These are phyloP conservation scores for Metschnikowia kofuensis DNA, from an alignment of 805 yeast genomes.

Conservation along the genomic window DNA sequence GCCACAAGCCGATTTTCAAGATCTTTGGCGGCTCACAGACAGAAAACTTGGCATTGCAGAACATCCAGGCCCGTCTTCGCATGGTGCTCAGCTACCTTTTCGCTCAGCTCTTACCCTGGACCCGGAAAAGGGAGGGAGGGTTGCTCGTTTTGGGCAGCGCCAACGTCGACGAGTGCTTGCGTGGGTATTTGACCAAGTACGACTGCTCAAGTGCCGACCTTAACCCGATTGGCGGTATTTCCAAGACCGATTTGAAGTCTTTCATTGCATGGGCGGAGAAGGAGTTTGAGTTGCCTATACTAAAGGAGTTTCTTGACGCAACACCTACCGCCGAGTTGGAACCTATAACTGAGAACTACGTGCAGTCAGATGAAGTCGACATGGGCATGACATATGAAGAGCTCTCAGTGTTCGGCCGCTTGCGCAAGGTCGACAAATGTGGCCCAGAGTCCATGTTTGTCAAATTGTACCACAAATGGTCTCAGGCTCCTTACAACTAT, in stretches of 20 bases:
- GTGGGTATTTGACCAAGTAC: slow-evolving; percentile 95
- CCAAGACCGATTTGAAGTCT: slow-evolving; percentile 85
- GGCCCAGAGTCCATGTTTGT: slow-evolving; percentile 96
- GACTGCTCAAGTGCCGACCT: slow-evolving; percentile 97
- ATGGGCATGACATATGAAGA: slow-evolving; percentile 99
- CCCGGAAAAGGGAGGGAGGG: slow-evolving; percentile 72
- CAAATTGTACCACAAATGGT: slow-evolving; percentile 89
- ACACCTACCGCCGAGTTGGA: slow-evolving; percentile 98
- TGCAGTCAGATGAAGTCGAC: slow-evolving; percentile 94
- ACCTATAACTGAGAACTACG: slow-evolving; percentile 88
- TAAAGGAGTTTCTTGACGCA: slow-evolving; percentile 78
- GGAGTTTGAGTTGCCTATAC: slow-evolving; percentile 71
- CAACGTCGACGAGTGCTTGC: slow-evolving; percentile 92
- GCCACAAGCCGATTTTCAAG: slow-evolving; percentile 82
- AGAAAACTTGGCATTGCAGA: slow-evolving; percentile 92
- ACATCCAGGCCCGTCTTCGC: slow-evolving; percentile 92
- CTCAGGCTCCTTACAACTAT: slow-evolving; percentile 59
- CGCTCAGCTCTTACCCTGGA: slow-evolving; percentile 96
- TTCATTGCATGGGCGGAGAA: slow-evolving; percentile 79
- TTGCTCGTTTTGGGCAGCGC: slow-evolving; percentile 91
- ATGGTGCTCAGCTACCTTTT: slow-evolving; percentile 93
- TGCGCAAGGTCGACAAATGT: slow-evolving; percentile 89
- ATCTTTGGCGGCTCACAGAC: slow-evolving; percentile 90
- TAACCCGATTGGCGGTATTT: slow-evolving; percentile 98
- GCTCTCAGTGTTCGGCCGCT: slow-evolving; percentile 81